Evolutionary conservation across 140 eudicot genomes (phyloP).

Genomic region (Ambrosia hybrid): DNA sequence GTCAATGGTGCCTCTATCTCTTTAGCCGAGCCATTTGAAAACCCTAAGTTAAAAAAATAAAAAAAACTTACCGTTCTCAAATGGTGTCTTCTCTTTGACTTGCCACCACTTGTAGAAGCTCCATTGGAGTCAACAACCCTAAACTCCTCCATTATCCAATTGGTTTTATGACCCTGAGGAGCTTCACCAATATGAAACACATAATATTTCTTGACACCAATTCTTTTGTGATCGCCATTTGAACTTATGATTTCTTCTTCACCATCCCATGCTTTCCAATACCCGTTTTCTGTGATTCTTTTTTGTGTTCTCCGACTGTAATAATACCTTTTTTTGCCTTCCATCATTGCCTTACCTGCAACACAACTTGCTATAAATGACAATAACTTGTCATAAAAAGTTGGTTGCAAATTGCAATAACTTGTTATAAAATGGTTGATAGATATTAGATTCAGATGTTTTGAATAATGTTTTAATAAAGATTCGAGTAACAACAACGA

Average conservation of each 20-base stretch:
- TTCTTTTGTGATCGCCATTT: slow-evolving; percentile 33
- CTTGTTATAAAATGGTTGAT: too few relatives aligned
- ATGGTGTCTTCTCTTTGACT: slow-evolving; percentile 51
- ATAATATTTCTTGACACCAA: slow-evolving; percentile 72
- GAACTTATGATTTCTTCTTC: slow-evolving; percentile 61
- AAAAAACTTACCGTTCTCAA: slow-evolving; percentile 50
- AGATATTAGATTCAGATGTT: too few relatives aligned
- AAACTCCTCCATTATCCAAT: slow-evolving; percentile 88
- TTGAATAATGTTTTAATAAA: too few relatives aligned
- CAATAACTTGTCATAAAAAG: too few relatives aligned
- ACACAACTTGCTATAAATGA: neutral
- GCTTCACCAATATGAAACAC: slow-evolving; percentile 70
- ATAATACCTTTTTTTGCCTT: slow-evolving; percentile 80
- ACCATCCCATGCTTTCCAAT: slow-evolving; percentile 64
- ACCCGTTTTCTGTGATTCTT: slow-evolving; percentile 62
- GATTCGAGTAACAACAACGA: too few relatives aligned
- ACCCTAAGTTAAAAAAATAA: neutral
- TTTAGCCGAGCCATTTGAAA: too few relatives aligned
- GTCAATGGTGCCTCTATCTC: too few relatives aligned
- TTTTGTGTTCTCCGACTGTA: slow-evolving; percentile 73
- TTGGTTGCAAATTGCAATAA: too few relatives aligned
- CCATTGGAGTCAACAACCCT: slow-evolving; percentile 50
- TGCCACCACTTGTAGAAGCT: slow-evolving; percentile 35
- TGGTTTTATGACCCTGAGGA: slow-evolving; percentile 62
- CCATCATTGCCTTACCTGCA: slow-evolving; percentile 82